Base-by-base conservation (phyloP, 192 early-diverging fungal species). In the Podila verticillata region DNA sequence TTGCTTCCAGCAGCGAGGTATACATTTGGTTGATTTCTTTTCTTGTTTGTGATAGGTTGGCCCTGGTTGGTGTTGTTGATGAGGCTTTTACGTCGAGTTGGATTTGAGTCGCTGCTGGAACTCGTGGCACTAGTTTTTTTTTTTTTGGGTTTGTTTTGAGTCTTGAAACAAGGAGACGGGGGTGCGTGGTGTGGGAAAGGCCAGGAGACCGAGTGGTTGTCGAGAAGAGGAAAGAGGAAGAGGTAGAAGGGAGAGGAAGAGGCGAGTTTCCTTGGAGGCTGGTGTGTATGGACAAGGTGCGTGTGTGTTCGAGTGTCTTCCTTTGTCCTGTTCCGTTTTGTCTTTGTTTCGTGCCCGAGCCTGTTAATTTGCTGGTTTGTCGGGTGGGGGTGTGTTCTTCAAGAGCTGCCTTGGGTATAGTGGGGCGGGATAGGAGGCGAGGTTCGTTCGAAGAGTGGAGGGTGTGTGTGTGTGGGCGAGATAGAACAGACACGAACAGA, bases 1-100 rank as follows among this genome's bases (percentile, higher is more conserved):
- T 93, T 64, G 92, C 92, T 75, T 93, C 92, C 48, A 93, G 82
- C 51, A 84, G 64, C 48, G 86, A 87, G 31, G 74, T 69, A 39
- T 80, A 80, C 77, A 80, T 80, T 57, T 2, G 2, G 3, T 22
- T 9, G 3, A 2, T 51, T 17, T 51, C 7, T 22, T 51, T 54
- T 12, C 22, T 54, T 51, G 17, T 51, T 54, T 54, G 51, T 54
- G 20, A 24, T 24, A 24, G 7, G 20, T 54, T 19, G 20, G 2
- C 24, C 24, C 44, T 47, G 7, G 44, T 9, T 26, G 51, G 22
- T 51, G 31, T 19, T 48, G 44, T n/a, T 17, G 58, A 20, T 24
- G 66, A 44, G 56, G n/a, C n/a, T n/a, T n/a, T n/a, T n/a, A n/a
- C n/a, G n/a, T n/a, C n/a, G n/a, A n/a, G n/a, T n/a, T n/a, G n/a